Base-by-base conservation (phyloP, 2,329 filamentous ascomycete genomes). In the Stachybotrys elegans region DNA sequence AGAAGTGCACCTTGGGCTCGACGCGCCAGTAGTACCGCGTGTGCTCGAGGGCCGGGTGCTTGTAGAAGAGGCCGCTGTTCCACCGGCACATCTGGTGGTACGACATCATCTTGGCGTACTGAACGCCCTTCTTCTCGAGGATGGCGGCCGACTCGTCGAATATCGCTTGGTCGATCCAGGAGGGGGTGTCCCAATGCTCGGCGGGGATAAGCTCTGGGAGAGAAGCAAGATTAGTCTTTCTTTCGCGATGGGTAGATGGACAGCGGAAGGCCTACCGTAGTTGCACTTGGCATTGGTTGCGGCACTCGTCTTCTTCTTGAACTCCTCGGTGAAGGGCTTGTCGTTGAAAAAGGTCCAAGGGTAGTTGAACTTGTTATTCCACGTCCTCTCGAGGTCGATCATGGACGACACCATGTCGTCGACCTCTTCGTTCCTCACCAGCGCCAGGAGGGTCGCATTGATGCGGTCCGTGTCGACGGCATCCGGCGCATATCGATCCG, bases 331-430 rank as follows among this genome's bases (percentile, higher is more conserved):
- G 60, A 98, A 98, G 14, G 88, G 88, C 42, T 88, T 84, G 60
- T 98, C 92, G 69, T 98, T 98, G 77, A 98, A 94, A 66, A 98
- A 98, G 8, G 90, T 96, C 89, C 93, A 98, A 0, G 93, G 93
- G 62, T 98, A 98, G 72, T 98, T 98, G 79, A 97, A 98, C 62
- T 98, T 98, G 74, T 81, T 75, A 60, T 98, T 98, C 90, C 91
- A 98, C 1, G 92, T 97, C 52, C 86, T 74, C 70, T 98, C 93
- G 48, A 98, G 76, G 60, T 98, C 92, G 44, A 69, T 69, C 88
- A 98, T 98, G 21, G 90, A 89, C 60, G 84, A 79, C 21, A 97
- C 72, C 73, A 98, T 86, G 38, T 85, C 87, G 19, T 81, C 70
- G 22, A 96, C 71, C 71, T 98, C 93, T 61, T 88, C 83, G 60